These are phyloP conservation scores for Pseudogymnoascus sp. DNA, from an alignment of 2,329 filamentous ascomycete genomes.

Conservation along the genomic window DNA sequence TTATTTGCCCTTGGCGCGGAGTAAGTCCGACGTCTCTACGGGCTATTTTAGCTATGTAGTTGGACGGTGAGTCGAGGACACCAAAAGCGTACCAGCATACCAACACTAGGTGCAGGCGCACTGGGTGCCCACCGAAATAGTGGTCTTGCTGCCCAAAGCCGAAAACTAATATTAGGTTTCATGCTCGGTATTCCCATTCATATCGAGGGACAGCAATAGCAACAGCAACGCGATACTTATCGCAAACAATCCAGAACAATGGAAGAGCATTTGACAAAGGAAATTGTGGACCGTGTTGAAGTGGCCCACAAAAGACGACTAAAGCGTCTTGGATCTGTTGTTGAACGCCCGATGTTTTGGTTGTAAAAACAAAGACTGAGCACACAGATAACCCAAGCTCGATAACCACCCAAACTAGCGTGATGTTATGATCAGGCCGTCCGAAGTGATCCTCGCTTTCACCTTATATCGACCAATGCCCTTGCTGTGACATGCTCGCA, in stretches of 20 bases:
- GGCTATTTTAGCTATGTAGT: constrained; percentile 7
- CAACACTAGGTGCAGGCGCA: not conserved
- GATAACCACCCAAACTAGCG: constrained; percentile 41
- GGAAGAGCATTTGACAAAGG: constrained; percentile 24
- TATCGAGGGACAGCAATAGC: not conserved
- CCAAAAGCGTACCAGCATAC: not conserved
- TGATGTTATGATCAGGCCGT: constrained; percentile 67
- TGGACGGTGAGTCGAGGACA: constrained; percentile 1
- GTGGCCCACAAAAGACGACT: constrained; percentile 50
- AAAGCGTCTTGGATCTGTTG: constrained; percentile 61
- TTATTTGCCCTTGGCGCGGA: constrained; percentile 2
- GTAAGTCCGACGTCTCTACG: constrained; percentile 6
- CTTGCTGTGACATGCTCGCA: constrained; percentile 12
- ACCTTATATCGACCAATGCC: constrained; percentile 28
- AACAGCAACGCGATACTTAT: constrained; percentile 3
- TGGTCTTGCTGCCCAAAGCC: not conserved
- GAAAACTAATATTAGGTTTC: constrained; percentile 5
- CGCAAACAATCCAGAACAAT: constrained; percentile 1
- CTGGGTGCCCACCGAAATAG: constrained; percentile 6
- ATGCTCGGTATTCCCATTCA: not conserved
- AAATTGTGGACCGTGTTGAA: constrained; percentile 57
- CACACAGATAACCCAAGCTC: constrained; percentile 57
- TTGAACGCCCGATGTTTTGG: constrained; percentile 77
- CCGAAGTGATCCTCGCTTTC: constrained; percentile 31
- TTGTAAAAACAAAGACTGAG: constrained; percentile 76